A percentile compares a stretch with the other conserved stretches of the same genome.
phyloP scores from a whole-genome alignment of 176 grass and related monocot species.

The Thinopyrum elongatum region DNA sequence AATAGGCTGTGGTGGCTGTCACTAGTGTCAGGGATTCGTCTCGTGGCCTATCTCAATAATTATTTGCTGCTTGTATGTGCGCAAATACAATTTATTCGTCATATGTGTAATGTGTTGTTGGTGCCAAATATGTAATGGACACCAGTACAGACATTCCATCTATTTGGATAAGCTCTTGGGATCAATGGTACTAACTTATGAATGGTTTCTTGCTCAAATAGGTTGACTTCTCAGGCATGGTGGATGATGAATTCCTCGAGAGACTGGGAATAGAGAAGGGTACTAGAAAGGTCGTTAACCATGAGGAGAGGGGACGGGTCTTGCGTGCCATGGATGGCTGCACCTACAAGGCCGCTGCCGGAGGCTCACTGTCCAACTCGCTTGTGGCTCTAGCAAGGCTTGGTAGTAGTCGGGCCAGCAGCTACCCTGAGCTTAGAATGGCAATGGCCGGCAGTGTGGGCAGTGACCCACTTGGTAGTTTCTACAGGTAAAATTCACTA shows the following conservation, averaged over 20 bases:
- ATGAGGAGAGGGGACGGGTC: slow-evolving; percentile 81
- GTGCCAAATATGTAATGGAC: neutral
- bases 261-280: slow-evolving; percentile 80
- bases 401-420: slow-evolving; percentile 37
- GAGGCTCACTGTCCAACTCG: slow-evolving; percentile 89
- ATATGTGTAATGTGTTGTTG: neutral
- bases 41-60: neutral
- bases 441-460: slow-evolving; percentile 82
- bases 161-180: neutral
- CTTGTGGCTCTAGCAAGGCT: slow-evolving; percentile 79
- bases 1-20: neutral
- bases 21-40: neutral
- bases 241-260: slow-evolving; percentile 71
- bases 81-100: neutral
- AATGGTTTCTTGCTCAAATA: slow-evolving; percentile 7
- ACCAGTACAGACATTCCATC: neutral
- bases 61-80: neutral
- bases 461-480: slow-evolving; percentile 86
- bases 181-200: slow-evolving; percentile 18
- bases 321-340: slow-evolving; percentile 92
- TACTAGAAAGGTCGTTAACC: slow-evolving; percentile 81
- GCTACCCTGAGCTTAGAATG: slow-evolving; percentile 67
- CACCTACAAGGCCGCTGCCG: slow-evolving; percentile 91
- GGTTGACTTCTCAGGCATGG: slow-evolving; percentile 94
- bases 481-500: slow-evolving; percentile 71